A percentile compares a stretch with the other conserved stretches of the same genome.
phyloP scores from a whole-genome alignment of 306 rosid genomes.

The Ziziphus jujuba region DNA sequence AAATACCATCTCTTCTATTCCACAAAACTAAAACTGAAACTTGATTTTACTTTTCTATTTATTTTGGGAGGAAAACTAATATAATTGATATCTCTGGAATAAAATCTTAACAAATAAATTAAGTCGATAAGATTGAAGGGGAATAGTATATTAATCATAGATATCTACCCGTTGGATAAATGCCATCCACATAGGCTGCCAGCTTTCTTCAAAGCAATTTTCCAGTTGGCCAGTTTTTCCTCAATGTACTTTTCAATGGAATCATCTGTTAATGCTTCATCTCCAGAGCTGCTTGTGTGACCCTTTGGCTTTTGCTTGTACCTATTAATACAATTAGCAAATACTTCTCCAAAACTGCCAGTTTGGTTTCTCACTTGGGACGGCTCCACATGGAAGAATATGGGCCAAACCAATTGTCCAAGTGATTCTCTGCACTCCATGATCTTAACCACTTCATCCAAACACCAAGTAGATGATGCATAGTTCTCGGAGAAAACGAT shows the following conservation, averaged over 20 bases:
- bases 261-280: no score
- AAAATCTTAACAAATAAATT: no score
- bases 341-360: neutral
- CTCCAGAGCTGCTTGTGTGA: no score
- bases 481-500: conserved; percentile 1
- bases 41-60: no score
- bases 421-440: neutral
- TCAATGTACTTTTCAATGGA: no score
- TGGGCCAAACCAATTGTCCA: neutral
- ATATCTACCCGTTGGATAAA: neutral
- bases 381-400: conserved; percentile 1
- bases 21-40: no score
- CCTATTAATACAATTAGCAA: neutral
- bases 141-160: no score
- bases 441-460: neutral
- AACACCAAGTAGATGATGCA: conserved; percentile 11
- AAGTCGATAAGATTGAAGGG: no score
- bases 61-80: no score
- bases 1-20: no score
- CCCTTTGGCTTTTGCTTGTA: neutral
- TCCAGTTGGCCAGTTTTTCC: neutral
- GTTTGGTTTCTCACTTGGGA: neutral
- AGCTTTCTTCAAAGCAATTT: neutral
- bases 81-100: no score
- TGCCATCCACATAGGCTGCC: neutral